Evolutionary conservation across 768 basidiomycete genomes (phyloP), one percentile per base, ranked within the genome.

Genomic region (Trametes elegans): DNA sequence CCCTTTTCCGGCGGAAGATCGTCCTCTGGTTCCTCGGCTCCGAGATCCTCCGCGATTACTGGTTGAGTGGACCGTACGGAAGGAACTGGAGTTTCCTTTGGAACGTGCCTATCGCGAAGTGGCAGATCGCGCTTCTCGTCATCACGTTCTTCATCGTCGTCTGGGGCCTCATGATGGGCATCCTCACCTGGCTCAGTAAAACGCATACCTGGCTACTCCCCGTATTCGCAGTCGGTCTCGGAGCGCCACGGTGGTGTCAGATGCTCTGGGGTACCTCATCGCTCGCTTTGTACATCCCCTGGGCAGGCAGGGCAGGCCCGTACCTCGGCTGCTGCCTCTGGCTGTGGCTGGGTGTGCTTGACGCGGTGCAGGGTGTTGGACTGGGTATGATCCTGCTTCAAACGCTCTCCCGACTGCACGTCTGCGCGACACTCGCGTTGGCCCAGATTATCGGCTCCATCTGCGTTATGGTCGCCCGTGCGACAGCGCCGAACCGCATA

Each of bases 251-350:
- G 65, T 97, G 94, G 94, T 96, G 94, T 76, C 94, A 96, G 76
- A 96, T 94, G 84, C 73, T 94, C 42, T 97, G 94, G 94, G 93
- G 94, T 64, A 94, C 93, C 8, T 96, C 93, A 5, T 93, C 92
- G 28, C 80, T 97, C 39, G 94, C 91, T 4, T 73, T 94, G 14
- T 97, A 96, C 68, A 87, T 97, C 55, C 93, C 94, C 5, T 97
- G 94, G 94, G 94, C 89, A 2, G 93, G 94, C 10, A 67, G 66
- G 10, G 83, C 79, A 3, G 94, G 94, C 16, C 91, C 93, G 21
- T 97, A 95, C 68, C 83, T 96, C 51, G 92, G 92, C 38, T 81
- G 93, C 26, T 88, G 87, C 24, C 74, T 97, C 28, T 97, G 94
- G 94, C 76, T 97, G 38, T 97, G 94, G 94, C 79, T 97, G 9